Evolutionary conservation across 1,284 basidiomycete species (phyloP).

Genomic region (Trichosporon inkin): DNA sequence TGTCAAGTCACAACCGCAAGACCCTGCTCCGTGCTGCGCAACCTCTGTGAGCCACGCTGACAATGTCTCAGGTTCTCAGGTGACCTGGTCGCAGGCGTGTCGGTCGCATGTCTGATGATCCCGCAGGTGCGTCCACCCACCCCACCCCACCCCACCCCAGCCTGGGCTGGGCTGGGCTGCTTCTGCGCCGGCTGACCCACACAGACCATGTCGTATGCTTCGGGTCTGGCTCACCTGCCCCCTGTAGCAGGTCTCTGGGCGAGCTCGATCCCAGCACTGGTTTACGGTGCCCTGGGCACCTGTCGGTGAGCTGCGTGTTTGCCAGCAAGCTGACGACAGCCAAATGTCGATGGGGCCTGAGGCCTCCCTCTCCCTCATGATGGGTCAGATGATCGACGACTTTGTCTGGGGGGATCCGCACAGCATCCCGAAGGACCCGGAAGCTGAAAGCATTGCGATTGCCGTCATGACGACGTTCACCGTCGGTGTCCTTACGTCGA

Average conservation of each 20-base stretch:
- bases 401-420: conserved; percentile 63
- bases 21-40: background rate
- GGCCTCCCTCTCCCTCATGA: conserved; percentile 78
- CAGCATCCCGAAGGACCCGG: conserved; percentile 54
- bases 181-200: background rate
- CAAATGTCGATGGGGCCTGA: conserved; percentile 71
- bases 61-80: conserved; percentile 61
- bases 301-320: conserved; percentile 48
- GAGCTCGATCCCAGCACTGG: conserved; percentile 70
- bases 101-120: conserved; percentile 82
- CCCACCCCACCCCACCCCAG: too few species aligned
- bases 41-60: background rate
- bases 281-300: conserved; percentile 83
- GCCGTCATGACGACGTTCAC: conserved; percentile 71
- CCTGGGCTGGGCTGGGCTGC: too few species aligned
- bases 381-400: conserved; percentile 77
- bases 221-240: conserved; percentile 72
- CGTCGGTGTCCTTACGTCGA: conserved; percentile 79
- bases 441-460: conserved; percentile 58
- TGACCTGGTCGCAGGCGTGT: conserved; percentile 76
- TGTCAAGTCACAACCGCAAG: background rate
- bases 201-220: conserved; percentile 76
- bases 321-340: conserved; percentile 25
- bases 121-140: conserved; percentile 70
- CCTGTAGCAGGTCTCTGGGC: conserved; percentile 82